Evolutionary conservation across 176 grass and related monocot species (phyloP).

Genomic region (Melocanna baccifera): DNA sequence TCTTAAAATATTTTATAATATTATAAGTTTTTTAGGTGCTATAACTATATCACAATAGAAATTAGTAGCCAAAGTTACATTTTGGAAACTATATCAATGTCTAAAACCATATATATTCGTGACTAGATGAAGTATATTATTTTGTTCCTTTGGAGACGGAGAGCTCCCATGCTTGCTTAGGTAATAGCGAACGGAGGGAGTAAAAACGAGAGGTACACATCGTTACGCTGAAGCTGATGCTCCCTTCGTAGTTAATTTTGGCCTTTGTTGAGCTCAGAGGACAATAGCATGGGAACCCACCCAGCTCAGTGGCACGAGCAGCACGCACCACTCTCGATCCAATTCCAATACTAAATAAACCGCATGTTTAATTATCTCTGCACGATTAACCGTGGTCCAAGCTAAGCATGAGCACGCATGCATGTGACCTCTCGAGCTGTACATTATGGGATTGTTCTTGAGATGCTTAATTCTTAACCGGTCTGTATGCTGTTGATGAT

Average conservation of each 20-base stretch:
- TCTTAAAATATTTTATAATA: too few species aligned
- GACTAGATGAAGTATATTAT: not conserved
- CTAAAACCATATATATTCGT: too few species aligned
- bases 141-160: not conserved
- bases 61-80: too few species aligned
- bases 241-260: not conserved
- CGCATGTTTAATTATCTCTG: not conserved
- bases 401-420: not conserved
- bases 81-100: too few species aligned
- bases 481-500: not conserved
- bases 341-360: not conserved
- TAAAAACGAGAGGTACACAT: not conserved
- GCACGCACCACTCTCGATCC: constrained; percentile 19
- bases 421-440: not conserved
- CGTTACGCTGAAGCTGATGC: not conserved
- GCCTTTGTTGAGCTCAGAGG: not conserved
- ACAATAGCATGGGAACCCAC: not conserved
- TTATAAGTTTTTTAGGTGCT: too few species aligned
- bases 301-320: not conserved
- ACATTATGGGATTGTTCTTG: not conserved
- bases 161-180: not conserved
- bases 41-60: too few species aligned
- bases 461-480: not conserved
- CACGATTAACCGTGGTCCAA: not conserved
- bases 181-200: not conserved